phyloP scores from a whole-genome alignment of 2,329 filamentous ascomycete genomes.

The Clarireedia homoeocarpa region DNA sequence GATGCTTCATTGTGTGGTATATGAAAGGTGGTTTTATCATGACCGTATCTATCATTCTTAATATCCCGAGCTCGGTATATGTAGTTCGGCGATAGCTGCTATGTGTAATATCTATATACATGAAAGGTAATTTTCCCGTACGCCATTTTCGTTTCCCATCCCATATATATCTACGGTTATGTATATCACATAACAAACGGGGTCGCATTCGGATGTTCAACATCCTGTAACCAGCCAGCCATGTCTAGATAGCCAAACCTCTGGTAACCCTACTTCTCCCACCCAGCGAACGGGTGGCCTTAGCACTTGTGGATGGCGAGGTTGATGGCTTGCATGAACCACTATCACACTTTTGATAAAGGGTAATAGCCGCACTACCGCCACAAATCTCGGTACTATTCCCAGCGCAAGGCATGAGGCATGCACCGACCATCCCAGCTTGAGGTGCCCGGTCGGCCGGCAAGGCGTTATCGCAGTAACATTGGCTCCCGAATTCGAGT shows the following conservation, averaged over 20 bases:
- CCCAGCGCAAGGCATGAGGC: constrained; percentile 6
- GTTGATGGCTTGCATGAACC: not conserved
- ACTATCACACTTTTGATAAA: constrained; percentile 5
- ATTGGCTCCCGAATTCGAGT: constrained; percentile 6
- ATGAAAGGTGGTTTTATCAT: no score
- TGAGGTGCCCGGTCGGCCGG: not conserved
- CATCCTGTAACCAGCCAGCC: not conserved
- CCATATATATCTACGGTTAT: not conserved
- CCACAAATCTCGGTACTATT: constrained; percentile 5
- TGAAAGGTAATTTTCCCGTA: not conserved
- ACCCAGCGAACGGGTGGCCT: not conserved
- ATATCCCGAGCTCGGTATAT: no score
- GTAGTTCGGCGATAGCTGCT: no score
- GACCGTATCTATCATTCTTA: no score
- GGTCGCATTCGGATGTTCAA: not conserved
- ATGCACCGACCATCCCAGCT: not conserved
- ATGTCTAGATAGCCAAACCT: not conserved
- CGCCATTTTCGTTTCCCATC: not conserved
- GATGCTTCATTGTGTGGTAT: no score
- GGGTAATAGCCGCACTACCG: constrained; percentile 2
- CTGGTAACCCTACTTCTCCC: not conserved
- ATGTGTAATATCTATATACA: not conserved
- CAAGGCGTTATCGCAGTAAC: constrained; percentile 3
- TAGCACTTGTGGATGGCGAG: not conserved
- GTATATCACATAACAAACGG: not conserved